Evolutionary conservation across 1,139 yeast species (phyloP).

Genomic region (Suhomyces chickasaworum): DNA sequence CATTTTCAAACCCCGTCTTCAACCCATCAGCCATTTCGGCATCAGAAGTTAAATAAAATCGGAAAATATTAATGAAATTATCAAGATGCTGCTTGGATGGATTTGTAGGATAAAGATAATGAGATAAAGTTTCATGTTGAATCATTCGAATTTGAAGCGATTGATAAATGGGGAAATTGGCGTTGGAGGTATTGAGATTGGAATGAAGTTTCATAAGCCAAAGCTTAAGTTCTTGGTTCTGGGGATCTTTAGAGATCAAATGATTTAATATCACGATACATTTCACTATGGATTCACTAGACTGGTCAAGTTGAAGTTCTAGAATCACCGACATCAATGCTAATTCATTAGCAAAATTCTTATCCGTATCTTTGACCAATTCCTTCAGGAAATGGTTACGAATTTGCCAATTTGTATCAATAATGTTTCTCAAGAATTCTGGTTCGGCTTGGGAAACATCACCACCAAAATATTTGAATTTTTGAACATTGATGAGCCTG

Average conservation of each 20-base stretch:
- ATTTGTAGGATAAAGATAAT: constrained; percentile 46
- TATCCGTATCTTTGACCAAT: constrained; percentile 52
- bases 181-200: constrained; percentile 54
- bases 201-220: constrained; percentile 73
- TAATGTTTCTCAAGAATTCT: constrained; percentile 21
- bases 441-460: no score
- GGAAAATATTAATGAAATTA: constrained; percentile 32
- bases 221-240: constrained; percentile 65
- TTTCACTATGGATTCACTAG: constrained; percentile 26
- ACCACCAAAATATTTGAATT: constrained; percentile 41
- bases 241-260: constrained; percentile 51
- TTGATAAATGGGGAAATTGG: constrained; percentile 54
- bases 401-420: constrained; percentile 31
- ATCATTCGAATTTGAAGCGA: constrained; percentile 68
- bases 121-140: constrained; percentile 76
- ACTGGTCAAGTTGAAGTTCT: constrained; percentile 10
- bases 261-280: constrained; percentile 48
- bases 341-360: constrained; percentile 66
- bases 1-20: constrained; percentile 52
- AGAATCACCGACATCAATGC: constrained; percentile 49
- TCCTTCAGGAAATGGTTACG: constrained; percentile 31
- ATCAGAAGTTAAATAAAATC: constrained; percentile 55
- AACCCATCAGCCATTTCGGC: constrained; percentile 50
- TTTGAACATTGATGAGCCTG: constrained; percentile 51
- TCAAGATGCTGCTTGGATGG: constrained; percentile 33